Percentiles rank a stretch among this genome's conserved stretches.
Evolutionary conservation across 495 filamentous ascomycete species (phyloP).

Genomic region (Clavariopsis aquatica): DNA sequence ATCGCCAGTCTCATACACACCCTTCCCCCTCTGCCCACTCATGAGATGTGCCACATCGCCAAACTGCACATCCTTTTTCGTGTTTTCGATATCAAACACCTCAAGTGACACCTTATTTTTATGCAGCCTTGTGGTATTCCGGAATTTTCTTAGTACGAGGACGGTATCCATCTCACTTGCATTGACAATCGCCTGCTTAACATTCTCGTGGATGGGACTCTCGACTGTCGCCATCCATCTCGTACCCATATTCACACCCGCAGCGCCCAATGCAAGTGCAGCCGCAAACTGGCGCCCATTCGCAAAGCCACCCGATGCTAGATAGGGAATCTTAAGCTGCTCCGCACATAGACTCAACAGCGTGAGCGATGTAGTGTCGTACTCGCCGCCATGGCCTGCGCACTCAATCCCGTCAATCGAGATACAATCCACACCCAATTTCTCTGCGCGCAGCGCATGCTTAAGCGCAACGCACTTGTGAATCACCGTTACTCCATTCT

Average conservation of each 20-base stretch:
- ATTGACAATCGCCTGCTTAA: constrained; percentile 86
- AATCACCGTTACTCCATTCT: constrained; percentile 70
- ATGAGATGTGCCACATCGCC: constrained; percentile 83
- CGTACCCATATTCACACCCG: constrained; percentile 94
- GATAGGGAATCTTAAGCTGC: constrained; percentile 79
- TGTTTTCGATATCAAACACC: constrained; percentile 75
- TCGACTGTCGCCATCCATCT: constrained; percentile 89
- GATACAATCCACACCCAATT: constrained; percentile 90
- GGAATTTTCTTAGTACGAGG: constrained; percentile 83
- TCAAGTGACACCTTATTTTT: constrained; percentile 81
- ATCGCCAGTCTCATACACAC: constrained; percentile 90
- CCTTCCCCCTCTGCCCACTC: constrained; percentile 81
- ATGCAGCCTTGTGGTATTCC: constrained; percentile 89
- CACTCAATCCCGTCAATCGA: constrained; percentile 96
- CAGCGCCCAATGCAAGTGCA: constrained; percentile 80
- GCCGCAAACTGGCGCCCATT: constrained; percentile 90
- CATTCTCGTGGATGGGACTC: constrained; percentile 82
- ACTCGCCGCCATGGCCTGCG: constrained; percentile 89
- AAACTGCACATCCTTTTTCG: constrained; percentile 84
- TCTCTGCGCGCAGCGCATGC: constrained; percentile 84
- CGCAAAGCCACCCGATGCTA: constrained; percentile 92
- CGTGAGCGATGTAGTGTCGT: constrained; percentile 94
- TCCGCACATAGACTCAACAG: constrained; percentile 81
- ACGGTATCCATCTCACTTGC: constrained; percentile 88
- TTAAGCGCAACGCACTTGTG: constrained; percentile 96